Evolutionary conservation across 106 monocot species (phyloP).

Genomic region (Dendrobium chrysotoxum): DNA sequence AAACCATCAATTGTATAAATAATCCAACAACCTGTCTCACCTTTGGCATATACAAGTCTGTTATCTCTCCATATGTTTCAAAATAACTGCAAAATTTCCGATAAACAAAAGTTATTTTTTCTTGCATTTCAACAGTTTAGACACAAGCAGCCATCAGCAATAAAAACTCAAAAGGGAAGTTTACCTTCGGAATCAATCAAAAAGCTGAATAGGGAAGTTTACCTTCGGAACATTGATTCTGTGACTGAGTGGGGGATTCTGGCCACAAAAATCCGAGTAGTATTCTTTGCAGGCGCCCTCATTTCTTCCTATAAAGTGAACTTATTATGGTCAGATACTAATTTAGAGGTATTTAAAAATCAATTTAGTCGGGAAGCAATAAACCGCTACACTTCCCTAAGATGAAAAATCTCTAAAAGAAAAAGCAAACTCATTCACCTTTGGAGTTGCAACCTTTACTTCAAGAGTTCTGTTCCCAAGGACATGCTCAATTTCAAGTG

Average conservation of each 20-base stretch:
- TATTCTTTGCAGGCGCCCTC: slow-evolving; percentile 65
- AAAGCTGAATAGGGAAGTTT: not conserved
- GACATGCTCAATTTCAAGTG: slow-evolving; percentile 83
- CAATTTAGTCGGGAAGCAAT: not conserved
- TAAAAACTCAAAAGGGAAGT: not conserved
- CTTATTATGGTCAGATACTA: not conserved
- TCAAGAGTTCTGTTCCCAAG: slow-evolving; percentile 89
- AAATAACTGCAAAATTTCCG: slow-evolving; percentile 65
- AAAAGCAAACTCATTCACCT: slow-evolving; percentile 26
- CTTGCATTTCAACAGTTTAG: not conserved
- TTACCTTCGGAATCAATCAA: not conserved
- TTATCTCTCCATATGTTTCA: slow-evolving; percentile 86
- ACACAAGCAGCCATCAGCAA: not conserved
- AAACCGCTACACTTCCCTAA: not conserved
- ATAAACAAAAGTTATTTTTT: not conserved
- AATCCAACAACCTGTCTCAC: slow-evolving; percentile 25
- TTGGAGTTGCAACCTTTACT: slow-evolving; percentile 96
- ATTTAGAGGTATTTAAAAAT: not conserved
- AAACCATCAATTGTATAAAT: not conserved
- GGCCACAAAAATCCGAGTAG: slow-evolving; percentile 93
- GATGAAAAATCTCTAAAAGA: not conserved
- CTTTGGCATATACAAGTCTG: slow-evolving; percentile 98
- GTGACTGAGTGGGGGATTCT: slow-evolving; percentile 77
- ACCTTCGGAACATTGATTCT: slow-evolving; percentile 77
- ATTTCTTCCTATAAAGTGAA: slow-evolving; percentile 72